These are phyloP conservation scores for Lactuca sativa DNA, from an alignment of 129 eudicot genomes.

Conservation along the genomic window DNA sequence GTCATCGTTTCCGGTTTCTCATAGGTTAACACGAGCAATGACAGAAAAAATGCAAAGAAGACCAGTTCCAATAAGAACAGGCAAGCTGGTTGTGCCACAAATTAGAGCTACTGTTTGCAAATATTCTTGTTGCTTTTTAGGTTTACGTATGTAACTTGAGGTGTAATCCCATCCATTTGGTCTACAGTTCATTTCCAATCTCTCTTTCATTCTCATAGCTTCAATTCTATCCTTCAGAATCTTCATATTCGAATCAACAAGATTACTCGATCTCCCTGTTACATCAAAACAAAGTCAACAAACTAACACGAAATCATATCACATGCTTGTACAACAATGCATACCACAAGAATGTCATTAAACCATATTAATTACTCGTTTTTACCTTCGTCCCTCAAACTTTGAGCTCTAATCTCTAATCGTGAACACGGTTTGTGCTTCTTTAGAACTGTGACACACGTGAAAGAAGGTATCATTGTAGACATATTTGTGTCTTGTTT, in stretches of 20 bases:
- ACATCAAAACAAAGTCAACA: neutral
- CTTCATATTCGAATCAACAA: slow-evolving; percentile 37
- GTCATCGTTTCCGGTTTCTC: neutral
- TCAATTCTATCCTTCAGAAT: slow-evolving; percentile 36
- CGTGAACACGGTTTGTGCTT: neutral
- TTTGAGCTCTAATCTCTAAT: slow-evolving; percentile 35
- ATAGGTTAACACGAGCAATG: slow-evolving; percentile 35
- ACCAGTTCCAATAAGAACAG: slow-evolving; percentile 28
- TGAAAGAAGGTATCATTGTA: neutral
- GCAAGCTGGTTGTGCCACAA: slow-evolving; percentile 35
- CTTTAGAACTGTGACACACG: neutral
- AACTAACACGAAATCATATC: neutral
- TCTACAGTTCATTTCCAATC: slow-evolving; percentile 24
- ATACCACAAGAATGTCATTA: neutral
- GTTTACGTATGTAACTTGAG: slow-evolving; percentile 20
- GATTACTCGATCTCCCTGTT: slow-evolving; percentile 36
- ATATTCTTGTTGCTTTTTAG: slow-evolving; percentile 15
- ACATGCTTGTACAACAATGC: neutral
- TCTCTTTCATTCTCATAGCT: slow-evolving; percentile 32
- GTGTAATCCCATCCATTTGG: slow-evolving; percentile 29
- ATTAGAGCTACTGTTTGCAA: slow-evolving; percentile 25
- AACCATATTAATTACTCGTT: neutral
- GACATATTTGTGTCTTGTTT: slow-evolving; percentile 6
- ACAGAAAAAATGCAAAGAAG: slow-evolving; percentile 41
- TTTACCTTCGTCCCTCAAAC: slow-evolving; percentile 38